Conservation (phyloP, 345 rosid species). For the Eucalyptus paniculata region DNA sequence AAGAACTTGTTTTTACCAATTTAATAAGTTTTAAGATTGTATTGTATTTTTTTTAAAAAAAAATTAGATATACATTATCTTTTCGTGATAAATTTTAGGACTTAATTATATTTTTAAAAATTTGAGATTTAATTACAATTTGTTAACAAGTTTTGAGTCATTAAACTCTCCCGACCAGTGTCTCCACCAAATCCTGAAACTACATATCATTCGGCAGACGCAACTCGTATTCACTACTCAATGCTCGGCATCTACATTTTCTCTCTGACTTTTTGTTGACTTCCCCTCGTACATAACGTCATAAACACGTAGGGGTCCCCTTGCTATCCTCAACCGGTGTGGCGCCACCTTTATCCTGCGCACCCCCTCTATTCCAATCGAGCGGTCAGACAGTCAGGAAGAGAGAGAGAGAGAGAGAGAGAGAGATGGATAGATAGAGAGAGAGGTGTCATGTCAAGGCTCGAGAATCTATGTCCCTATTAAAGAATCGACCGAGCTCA, state of each 20-base stretch:
- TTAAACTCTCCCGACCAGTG: neutral
- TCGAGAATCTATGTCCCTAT: neutral
- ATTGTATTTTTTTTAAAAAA: no score
- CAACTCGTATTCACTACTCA: neutral
- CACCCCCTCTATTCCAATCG: neutral
- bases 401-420: neutral
- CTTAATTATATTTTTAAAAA: no score
- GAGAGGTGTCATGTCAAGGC: neutral
- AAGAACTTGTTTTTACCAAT: accelerated
- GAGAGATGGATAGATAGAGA: neutral
- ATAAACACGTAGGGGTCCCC: neutral
- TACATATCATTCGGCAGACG: neutral
- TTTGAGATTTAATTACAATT: accelerated
- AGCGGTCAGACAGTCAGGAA: neutral
- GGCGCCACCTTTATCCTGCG: neutral
- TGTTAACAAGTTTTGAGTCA: no score
- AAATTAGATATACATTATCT: no score
- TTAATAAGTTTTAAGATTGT: accelerated
- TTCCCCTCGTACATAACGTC: neutral
- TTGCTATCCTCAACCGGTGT: neutral
- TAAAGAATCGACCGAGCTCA: neutral
- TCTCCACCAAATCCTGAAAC: neutral
- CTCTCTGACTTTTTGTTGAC: neutral
- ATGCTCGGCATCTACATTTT: neutral
- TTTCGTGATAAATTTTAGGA: accelerated